Base-by-base conservation (phyloP, 768 basidiomycete genomes). In the Dendrothele bispora region DNA sequence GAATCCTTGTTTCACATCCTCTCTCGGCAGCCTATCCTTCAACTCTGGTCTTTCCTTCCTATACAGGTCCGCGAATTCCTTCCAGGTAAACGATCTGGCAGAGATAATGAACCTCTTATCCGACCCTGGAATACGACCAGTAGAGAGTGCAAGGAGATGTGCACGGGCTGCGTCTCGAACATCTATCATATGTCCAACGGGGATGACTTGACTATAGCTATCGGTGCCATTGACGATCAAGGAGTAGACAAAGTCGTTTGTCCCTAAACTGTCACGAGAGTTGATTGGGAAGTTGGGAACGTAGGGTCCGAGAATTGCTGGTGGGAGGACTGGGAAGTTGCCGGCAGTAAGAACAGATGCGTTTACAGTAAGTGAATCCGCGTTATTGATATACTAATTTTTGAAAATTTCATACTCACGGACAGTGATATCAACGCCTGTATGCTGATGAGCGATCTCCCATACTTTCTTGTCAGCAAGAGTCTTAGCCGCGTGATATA, bases 231-330 rank as follows among this genome's bases (percentile, higher is more conserved):
- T n/a, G n/a, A 37, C 38, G 45, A 51, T 21, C 14, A 51, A 35
- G 32, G 28, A 28, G 25, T 43, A 26, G 5, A 52, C 25, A 37
- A 36, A 52, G 3, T 44, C 17, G 34, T 47, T 36, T 2, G 48
- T 50, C 7, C 41, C 22, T 6, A 50, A 17, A 22, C 48, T 42
- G 22, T 22, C 24, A 2, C n/a, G 29, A 10, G 29, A 27, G 11
- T 26, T 43, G 34, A 52, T 47, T 24, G 46, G 45, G 27, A 30
- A 42, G 15, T 36, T 28, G 6, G 55, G 53, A 2, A 55, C 50
- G 32, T 55, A 50, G n/a, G 59, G 59, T 4, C 59, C 59, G 26
- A 54, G 53, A 40, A 57, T 27, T 42, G 46, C 52, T 3, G 58
- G 47, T 6, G 55, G 58, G 39, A 58, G 51, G 11, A 60, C 45